Evolutionary conservation across 2,329 filamentous ascomycete genomes (phyloP).

Genomic region (Fusarium proliferatum): DNA sequence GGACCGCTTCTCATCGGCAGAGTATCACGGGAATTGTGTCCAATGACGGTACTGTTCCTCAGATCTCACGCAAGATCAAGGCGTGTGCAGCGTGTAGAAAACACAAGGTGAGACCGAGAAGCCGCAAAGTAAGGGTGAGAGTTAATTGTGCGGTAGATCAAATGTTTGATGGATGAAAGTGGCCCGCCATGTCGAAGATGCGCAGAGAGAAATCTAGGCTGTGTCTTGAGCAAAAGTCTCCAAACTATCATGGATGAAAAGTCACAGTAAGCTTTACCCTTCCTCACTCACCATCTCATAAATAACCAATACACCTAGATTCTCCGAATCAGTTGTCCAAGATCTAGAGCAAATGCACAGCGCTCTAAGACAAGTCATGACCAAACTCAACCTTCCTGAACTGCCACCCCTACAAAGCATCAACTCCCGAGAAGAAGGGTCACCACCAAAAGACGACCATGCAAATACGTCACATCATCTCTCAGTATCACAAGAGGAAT

Average conservation of each 20-base stretch:
- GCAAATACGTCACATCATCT: constrained; percentile 10
- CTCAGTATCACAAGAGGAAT: constrained; percentile 31
- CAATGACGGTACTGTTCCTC: constrained; percentile 41
- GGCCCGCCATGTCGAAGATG: constrained; percentile 54
- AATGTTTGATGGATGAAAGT: constrained; percentile 55
- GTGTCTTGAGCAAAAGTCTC: constrained; percentile 55
- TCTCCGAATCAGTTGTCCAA: constrained; percentile 37
- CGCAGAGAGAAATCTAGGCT: constrained; percentile 50
- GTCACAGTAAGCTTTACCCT: constrained; percentile 45
- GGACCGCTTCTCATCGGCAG: constrained; percentile 32
- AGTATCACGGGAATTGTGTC: constrained; percentile 24
- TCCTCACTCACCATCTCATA: not conserved
- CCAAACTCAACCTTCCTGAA: constrained; percentile 42
- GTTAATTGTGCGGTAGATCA: constrained; percentile 47
- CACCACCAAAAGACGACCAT: constrained; percentile 39
- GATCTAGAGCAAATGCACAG: constrained; percentile 44
- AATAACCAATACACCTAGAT: not conserved
- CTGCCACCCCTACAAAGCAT: constrained; percentile 36
- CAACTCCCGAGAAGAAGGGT: constrained; percentile 39
- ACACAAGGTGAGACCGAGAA: constrained; percentile 49
- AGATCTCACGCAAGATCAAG: constrained; percentile 55
- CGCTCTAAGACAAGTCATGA: constrained; percentile 41
- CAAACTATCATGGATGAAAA: constrained; percentile 57
- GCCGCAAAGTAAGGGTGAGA: not conserved
- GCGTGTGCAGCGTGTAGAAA: constrained; percentile 55